Conservation (phyloP, 1,139 yeast species). For the Candida sp. region DNA sequence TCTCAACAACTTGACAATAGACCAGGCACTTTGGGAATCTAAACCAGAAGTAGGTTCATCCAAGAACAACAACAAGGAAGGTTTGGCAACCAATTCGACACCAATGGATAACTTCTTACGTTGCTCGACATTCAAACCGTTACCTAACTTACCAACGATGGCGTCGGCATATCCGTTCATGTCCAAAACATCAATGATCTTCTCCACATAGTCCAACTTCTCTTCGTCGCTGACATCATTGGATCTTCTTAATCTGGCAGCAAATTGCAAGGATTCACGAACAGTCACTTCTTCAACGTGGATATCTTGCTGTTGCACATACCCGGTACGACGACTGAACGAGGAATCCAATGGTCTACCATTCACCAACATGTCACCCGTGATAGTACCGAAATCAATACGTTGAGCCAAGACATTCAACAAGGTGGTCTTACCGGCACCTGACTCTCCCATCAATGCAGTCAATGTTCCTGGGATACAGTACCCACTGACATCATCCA, state of each 20-base stretch:
- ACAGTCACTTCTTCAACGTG: conserved; percentile 63
- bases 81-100: conserved; percentile 89
- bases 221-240: conserved; percentile 33
- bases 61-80: conserved; percentile 76
- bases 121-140: conserved; percentile 70
- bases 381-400: conserved; percentile 59
- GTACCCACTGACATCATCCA: conserved; percentile 65
- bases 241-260: conserved; percentile 65
- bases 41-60: conserved; percentile 96
- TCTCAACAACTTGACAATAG: conserved; percentile 76
- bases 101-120: conserved; percentile 73
- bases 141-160: conserved; percentile 57
- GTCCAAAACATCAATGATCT: conserved; percentile 56
- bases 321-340: conserved; percentile 64
- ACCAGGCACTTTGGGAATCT: conserved; percentile 94
- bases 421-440: conserved; percentile 72
- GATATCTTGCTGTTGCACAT: conserved; percentile 69
- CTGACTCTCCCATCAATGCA: conserved; percentile 76
- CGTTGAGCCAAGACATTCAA: conserved; percentile 64
- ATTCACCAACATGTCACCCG: conserved; percentile 69
- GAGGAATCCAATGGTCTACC: conserved; percentile 57
- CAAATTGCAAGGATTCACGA: conserved; percentile 62
- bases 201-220: conserved; percentile 60
- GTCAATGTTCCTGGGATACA: conserved; percentile 73
- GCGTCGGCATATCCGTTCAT: conserved; percentile 70